A percentile compares a stretch with the other conserved stretches of the same genome.
Evolutionary conservation across 805 yeast genomes (phyloP).

Genomic region (Ascoidea asiatica): DNA sequence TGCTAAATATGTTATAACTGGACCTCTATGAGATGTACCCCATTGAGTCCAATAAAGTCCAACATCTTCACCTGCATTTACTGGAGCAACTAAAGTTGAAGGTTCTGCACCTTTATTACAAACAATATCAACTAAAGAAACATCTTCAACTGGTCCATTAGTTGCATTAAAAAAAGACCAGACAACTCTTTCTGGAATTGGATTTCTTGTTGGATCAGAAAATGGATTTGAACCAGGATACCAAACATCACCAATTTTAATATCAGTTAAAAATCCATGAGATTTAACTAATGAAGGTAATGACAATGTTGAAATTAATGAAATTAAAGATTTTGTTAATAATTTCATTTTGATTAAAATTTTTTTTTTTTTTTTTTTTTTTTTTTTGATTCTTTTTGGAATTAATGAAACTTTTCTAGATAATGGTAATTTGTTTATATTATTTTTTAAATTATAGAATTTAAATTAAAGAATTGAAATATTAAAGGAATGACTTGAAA

Average conservation of each 20-base stretch:
- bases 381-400: too few species aligned
- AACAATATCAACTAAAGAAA: conserved; percentile 3
- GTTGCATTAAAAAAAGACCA: not conserved
- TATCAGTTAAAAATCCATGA: not conserved
- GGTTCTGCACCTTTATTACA: conserved; percentile 5
- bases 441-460: too few species aligned
- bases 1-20: conserved; percentile 8
- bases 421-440: too few species aligned
- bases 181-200: conserved; percentile 1
- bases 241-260: not conserved
- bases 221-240: not conserved
- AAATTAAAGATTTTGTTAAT: too few species aligned
- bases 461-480: too few species aligned
- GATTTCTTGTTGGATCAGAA: not conserved
- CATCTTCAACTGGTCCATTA: conserved; percentile 7
- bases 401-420: too few species aligned
- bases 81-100: conserved; percentile 2
- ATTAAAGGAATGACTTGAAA: too few species aligned
- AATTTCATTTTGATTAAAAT: too few species aligned
- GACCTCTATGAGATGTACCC: conserved; percentile 7
- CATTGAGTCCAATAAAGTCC: conserved; percentile 7
- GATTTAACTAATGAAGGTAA: too few species aligned
- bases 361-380: too few species aligned
- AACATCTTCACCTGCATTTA: conserved; percentile 6
- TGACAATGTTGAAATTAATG: too few species aligned